Conservation (phyloP, 768 basidiomycete species). For the Pseudohyphozyma bogoriensis region DNA sequence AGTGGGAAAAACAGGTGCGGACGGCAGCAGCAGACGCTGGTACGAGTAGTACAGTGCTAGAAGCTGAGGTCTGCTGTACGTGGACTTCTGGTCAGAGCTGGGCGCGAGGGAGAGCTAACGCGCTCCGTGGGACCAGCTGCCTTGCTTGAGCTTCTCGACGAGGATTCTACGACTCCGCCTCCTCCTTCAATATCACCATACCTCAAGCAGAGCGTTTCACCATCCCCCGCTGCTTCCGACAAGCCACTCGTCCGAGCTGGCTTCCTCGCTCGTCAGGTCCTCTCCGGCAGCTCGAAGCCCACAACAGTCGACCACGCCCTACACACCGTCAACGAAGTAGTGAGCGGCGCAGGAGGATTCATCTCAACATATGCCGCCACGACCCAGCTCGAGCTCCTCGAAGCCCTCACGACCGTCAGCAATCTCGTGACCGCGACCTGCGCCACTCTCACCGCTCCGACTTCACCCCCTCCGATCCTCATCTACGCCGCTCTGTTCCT, state of each 20-base stretch:
- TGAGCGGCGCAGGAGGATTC: background rate
- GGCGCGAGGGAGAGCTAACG: background rate
- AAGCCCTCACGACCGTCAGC: background rate
- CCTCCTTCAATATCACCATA: background rate
- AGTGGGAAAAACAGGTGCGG: constrained; percentile 13
- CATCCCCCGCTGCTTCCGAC: background rate
- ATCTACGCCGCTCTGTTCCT: background rate
- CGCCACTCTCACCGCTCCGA: too few species aligned
- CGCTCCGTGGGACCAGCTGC: background rate
- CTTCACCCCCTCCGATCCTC: background rate
- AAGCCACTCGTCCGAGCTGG: background rate
- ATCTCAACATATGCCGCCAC: background rate
- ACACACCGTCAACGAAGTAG: background rate
- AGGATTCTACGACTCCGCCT: background rate
- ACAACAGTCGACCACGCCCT: background rate
- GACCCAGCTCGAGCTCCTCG: background rate
- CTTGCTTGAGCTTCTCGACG: background rate
- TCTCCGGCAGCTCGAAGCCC: background rate
- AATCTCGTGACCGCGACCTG: background rate
- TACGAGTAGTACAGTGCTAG: background rate
- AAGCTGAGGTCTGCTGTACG: constrained; percentile 4
- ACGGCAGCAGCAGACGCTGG: background rate
- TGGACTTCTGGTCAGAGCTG: background rate
- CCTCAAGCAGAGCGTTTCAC: background rate
- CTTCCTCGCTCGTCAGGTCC: background rate